phyloP scores from a whole-genome alignment of 2,329 filamentous ascomycete species.

The Eutypa lata region DNA sequence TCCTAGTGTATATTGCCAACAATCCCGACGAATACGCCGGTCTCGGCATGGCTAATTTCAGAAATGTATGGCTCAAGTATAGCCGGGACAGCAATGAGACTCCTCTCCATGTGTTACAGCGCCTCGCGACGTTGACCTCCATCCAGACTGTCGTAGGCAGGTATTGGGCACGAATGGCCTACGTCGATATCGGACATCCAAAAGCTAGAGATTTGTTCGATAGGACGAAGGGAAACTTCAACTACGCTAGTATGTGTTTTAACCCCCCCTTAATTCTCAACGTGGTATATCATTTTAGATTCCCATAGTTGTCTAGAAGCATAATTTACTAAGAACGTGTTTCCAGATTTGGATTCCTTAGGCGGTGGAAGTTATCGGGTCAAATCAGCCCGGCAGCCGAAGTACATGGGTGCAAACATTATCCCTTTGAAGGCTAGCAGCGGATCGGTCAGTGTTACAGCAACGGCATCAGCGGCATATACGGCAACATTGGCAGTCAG shows the following conservation, averaged over 20 bases:
- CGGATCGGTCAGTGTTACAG: constrained; percentile 24
- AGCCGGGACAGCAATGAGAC: constrained; percentile 44
- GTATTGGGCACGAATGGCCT: constrained; percentile 53
- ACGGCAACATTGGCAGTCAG: constrained; percentile 39
- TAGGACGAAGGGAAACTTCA: constrained; percentile 30
- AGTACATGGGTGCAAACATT: constrained; percentile 50
- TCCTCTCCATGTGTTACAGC: constrained; percentile 42
- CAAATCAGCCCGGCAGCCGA: constrained; percentile 38
- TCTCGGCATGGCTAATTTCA: constrained; percentile 39
- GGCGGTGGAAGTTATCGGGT: constrained; percentile 38
- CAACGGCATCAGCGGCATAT: constrained; percentile 33
- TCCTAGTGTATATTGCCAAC: constrained; percentile 45
- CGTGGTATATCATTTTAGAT: no score
- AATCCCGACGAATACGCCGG: constrained; percentile 43
- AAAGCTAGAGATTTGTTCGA: constrained; percentile 37
- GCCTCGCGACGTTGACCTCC: constrained; percentile 32
- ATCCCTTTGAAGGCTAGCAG: constrained; percentile 37
- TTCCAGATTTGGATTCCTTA: constrained; percentile 31
- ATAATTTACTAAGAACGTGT: background rate
- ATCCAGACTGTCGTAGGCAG: constrained; percentile 40
- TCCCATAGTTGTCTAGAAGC: no score
- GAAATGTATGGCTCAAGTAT: constrained; percentile 42
- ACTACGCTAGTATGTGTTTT: constrained; percentile 30
- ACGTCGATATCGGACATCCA: constrained; percentile 45
- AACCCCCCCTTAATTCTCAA: no score